phyloP scores from a whole-genome alignment of 2,329 filamentous ascomycete species.

The Eutypella sp. region DNA sequence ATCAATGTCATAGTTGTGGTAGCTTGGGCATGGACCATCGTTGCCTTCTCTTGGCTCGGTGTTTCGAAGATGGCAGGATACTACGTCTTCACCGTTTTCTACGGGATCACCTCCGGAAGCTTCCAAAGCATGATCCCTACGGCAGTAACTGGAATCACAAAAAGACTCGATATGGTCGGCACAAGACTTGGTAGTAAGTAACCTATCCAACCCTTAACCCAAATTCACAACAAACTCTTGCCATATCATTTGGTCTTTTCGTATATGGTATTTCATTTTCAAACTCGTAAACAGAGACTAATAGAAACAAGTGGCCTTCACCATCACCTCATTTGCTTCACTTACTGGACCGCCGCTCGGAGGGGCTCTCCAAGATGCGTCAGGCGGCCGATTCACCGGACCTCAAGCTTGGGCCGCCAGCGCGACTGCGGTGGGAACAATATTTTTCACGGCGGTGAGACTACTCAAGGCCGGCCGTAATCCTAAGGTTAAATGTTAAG shows the following conservation, averaged over 20 bases:
- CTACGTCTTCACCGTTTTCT: slow-evolving; percentile 32
- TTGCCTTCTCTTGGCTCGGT: slow-evolving; percentile 34
- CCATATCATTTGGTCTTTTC: neutral
- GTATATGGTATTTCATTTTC: neutral
- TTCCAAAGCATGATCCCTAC: slow-evolving; percentile 38
- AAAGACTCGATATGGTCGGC: slow-evolving; percentile 32
- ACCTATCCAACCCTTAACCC: too few relatives aligned
- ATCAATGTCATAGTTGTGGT: slow-evolving; percentile 30
- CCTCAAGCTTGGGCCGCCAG: slow-evolving; percentile 31
- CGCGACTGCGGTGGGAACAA: slow-evolving; percentile 22
- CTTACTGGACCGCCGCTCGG: slow-evolving; percentile 36
- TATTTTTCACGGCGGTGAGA: slow-evolving; percentile 17
- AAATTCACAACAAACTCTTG: neutral
- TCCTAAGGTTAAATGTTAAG: slow-evolving; percentile 16
- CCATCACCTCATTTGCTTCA: slow-evolving; percentile 31
- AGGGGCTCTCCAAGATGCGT: slow-evolving; percentile 26
- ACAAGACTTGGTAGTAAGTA: slow-evolving; percentile 31
- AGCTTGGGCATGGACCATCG: slow-evolving; percentile 22
- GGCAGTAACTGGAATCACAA: slow-evolving; percentile 34
- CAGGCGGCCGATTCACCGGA: slow-evolving; percentile 20
- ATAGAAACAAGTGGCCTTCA: slow-evolving; percentile 31
- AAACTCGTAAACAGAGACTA: neutral
- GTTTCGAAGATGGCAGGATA: slow-evolving; percentile 28
- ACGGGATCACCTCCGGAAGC: slow-evolving; percentile 27
- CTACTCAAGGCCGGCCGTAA: slow-evolving; percentile 17